Evolutionary conservation across 805 yeast genomes (phyloP), one percentile per base, ranked within the genome.

Genomic region (Kodamaea kakaduensis): DNA sequence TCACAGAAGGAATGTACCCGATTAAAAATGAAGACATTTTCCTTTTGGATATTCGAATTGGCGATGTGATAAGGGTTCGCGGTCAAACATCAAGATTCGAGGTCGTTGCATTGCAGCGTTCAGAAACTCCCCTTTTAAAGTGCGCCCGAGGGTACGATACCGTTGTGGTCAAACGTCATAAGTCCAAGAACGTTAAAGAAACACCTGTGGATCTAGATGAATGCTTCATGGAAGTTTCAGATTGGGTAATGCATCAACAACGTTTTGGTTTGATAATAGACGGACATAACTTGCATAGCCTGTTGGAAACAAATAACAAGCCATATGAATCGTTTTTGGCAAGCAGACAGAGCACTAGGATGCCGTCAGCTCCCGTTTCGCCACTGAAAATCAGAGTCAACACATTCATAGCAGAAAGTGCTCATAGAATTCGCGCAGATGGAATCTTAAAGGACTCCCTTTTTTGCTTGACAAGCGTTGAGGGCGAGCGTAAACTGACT

Each of bases 141-240:
- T 81, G 87, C 49, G 63, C 77, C 38, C 59, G 87, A 43, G 88
- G 88, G 0, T 81, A 62, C 47, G 78, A 78, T 48, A 59, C 67
- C 0, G 71, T 77, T 2, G 57, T 59, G 42, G 54, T 67, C 5
- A 59, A 48, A 40, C 43, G 53, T 47, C 48, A 31, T 15, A 46
- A 38, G 16, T 37, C 27, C 24, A 44, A 42, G 30, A 37, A 34
- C 17, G 31, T 16, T 1, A 19, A 16, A 17, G 37, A 27, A n/a
- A 17, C n/a, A 18, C 20, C 31, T n/a, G 57, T 60, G 2, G 46
- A 53, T 1, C 36, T 67, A n/a, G 45, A 58, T 31, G 56, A 56
- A 16, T 48, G 65, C 22, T 59, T 45, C 32, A 64, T 68, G 69
- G 71, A 66, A 26, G 43, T 62, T 10, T 48, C 53, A 9, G 67